Evolutionary conservation across 177 flowering plant species (phyloP), one percentile per base, ranked within the genome.

Genomic region (Vitis hybrid): DNA sequence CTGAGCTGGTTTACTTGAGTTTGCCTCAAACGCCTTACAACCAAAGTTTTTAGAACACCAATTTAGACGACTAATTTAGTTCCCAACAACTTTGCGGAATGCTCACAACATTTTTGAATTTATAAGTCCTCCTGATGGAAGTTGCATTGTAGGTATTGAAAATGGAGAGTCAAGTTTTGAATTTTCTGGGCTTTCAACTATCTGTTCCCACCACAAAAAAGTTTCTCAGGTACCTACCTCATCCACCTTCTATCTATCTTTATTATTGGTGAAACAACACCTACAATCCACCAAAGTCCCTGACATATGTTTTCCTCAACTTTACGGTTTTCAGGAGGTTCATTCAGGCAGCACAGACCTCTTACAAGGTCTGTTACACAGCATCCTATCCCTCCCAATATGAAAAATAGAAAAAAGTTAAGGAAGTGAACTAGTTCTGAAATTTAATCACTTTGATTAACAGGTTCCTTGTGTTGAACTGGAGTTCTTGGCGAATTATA

Each of bases 401-500:
- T 39, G 0, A 50, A 57, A 39, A 49, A 19, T 8, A 31, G 3
- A 19, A 45, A 13, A 51, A 21, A 45, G 19, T 50, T 18, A 14
- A 2, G 18, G 4, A 15, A 52, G 53, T 51, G 68, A 62, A 55
- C 10, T 51, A 62, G 48, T 75, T 29, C 65, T 29, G 8, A 49
- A 64, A 2, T 55, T 60, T 56, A 48, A 61, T 65, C 50, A 8
- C 18, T 19, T 56, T 66, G 51, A 45, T 70, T 22, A 69, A 63
- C 84, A 87, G 93, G 87, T 50, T 69, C 84, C 87, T 62, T 73
- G 74, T 56, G 62, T 81, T 13, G 87, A 87, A 62, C 56, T 88
- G 76, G 91, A 88, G 77, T 88, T 82, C 73, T 70, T 90, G 78
- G 92, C 90, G 51, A 87, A 87, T 72, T 90, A 87, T 76, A 68